A percentile compares a stretch with the other conserved stretches of the same genome.
These are phyloP conservation scores for Ochetophila trinervis DNA, from an alignment of 306 rosid genomes.

Conservation along the genomic window DNA sequence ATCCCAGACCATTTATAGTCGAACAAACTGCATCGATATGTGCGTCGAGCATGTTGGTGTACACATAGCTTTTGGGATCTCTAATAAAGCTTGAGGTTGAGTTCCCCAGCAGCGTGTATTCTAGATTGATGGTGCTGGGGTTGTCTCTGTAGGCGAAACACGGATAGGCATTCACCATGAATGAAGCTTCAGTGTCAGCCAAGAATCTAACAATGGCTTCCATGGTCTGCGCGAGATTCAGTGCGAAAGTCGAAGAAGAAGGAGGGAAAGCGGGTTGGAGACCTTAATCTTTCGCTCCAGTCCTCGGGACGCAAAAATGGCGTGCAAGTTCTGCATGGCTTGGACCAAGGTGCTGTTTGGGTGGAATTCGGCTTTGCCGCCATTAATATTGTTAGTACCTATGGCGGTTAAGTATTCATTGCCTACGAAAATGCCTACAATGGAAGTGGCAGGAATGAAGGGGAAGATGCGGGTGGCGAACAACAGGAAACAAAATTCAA, in stretches of 20 bases:
- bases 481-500: too few relatives aligned
- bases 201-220: constrained; percentile 38
- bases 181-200: constrained; percentile 32
- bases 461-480: constrained; percentile 42
- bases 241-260: constrained; percentile 41
- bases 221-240: constrained; percentile 34
- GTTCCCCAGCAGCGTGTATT: constrained; percentile 45
- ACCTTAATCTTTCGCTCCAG: constrained; percentile 52
- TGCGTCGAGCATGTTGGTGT: constrained; percentile 52
- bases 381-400: not conserved
- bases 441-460: constrained; percentile 52
- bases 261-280: constrained; percentile 53
- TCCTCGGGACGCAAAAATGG: constrained; percentile 31
- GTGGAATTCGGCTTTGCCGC: too few relatives aligned
- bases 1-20: constrained; percentile 34
- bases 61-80: constrained; percentile 39
- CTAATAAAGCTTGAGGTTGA: constrained; percentile 14
- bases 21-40: constrained; percentile 45
- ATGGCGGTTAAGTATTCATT: constrained; percentile 44
- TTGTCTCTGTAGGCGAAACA: constrained; percentile 38
- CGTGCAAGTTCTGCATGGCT: constrained; percentile 48
- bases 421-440: constrained; percentile 46
- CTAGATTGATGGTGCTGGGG: constrained; percentile 32
- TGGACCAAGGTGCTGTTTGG: constrained; percentile 31
- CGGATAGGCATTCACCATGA: constrained; percentile 17